Evolutionary conservation across 2,329 filamentous ascomycete species (phyloP), one percentile per base, ranked within the genome.

Genomic region (Aplosporella prunicola): DNA sequence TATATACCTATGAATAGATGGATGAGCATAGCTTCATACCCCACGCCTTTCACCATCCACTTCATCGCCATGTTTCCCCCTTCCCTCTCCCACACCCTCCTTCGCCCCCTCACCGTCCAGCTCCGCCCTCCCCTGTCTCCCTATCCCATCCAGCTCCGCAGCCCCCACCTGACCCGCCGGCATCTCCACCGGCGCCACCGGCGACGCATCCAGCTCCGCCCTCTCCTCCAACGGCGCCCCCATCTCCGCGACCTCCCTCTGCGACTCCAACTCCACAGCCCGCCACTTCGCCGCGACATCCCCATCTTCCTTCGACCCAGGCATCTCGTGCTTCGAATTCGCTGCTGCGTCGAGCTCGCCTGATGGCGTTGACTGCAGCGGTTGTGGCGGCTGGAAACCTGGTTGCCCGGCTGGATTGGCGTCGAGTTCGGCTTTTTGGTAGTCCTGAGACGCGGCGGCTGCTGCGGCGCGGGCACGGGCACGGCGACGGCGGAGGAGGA

Each of bases 401-500:
- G 36, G 22, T 1, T 15, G 29, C 9, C 16, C 34, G 8, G 25
- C 33, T 14, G 34, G 23, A 8, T 22, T 17, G 15, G 23, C 33
- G 9, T 14, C 5, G 8, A 25, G 23, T 14, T 23, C 36, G 28
- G 20, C 20, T 11, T 39, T 31, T 9, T 33, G n/a, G n/a, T n/a
- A n/a, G n/a, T n/a, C n/a, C n/a, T n/a, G n/a, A n/a, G 23, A 15
- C 24, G 25, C 13, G 33, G 36, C 16, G 16, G 30, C 26, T 40
- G 35, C 31, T 29, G 22, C 22, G 22, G n/a, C n/a, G 22, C 22
- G 22, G 22, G 22, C 22, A n/a, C 22, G 27, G 8, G 7, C 14
- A n/a, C n/a, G 33, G 33, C 34, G 39, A 16, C 41, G 39, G 14
- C 40, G 34, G 5, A 49, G 22, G 7, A 48, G 24, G 43, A 47